These are phyloP conservation scores for Termitomyces sp. DNA, from an alignment of 768 basidiomycete genomes.

Conservation along the genomic window DNA sequence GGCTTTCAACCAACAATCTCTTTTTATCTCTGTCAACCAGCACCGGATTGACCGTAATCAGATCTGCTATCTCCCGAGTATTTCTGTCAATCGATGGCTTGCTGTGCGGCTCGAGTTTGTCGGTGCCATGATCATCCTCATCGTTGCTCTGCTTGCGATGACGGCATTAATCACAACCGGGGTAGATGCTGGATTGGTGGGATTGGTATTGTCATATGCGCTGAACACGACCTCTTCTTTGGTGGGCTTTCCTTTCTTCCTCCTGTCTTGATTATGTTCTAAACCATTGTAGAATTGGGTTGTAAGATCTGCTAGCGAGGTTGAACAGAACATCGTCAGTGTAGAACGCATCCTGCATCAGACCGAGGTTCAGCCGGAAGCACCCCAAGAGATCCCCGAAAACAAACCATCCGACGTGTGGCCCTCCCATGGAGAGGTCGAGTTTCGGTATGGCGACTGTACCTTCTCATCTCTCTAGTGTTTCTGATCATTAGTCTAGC, in stretches of 20 bases:
- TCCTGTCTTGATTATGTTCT: neutral
- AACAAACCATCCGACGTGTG: conserved; percentile 52
- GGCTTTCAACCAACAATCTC: conserved; percentile 66
- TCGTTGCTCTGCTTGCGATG: conserved; percentile 65
- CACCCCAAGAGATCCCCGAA: conserved; percentile 64
- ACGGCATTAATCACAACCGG: conserved; percentile 67
- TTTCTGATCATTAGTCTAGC: conserved; percentile 27
- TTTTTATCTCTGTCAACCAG: conserved; percentile 68
- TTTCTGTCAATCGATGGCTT: conserved; percentile 80
- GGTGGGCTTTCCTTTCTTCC: conserved; percentile 37
- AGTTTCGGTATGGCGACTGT: conserved; percentile 54
- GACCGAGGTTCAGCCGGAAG: conserved; percentile 68
- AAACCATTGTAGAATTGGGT: conserved; percentile 39
- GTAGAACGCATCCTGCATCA: conserved; percentile 88
- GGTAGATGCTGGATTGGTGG: conserved; percentile 86
- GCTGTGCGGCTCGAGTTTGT: conserved; percentile 82
- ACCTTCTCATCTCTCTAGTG: neutral
- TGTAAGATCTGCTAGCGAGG: conserved; percentile 79
- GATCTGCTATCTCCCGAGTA: conserved; percentile 70
- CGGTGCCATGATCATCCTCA: conserved; percentile 75
- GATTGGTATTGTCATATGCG: conserved; percentile 82
- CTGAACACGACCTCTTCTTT: conserved; percentile 79
- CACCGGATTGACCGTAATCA: conserved; percentile 83
- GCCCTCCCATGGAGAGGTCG: conserved; percentile 72
- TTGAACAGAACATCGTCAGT: conserved; percentile 88